phyloP scores from a whole-genome alignment of 441 rosid genomes.

The Sinapis alba region DNA sequence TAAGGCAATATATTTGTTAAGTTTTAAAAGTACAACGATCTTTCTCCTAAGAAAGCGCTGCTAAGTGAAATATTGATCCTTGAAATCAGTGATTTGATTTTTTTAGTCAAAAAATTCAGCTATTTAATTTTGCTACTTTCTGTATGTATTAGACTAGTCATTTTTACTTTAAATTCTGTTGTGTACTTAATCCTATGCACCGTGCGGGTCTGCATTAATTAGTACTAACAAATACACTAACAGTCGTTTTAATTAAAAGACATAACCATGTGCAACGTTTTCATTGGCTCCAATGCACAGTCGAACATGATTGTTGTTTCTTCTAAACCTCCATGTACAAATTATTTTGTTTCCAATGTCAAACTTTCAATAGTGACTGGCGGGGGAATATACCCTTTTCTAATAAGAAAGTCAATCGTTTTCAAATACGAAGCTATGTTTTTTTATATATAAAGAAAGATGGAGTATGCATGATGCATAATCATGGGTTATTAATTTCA shows the following conservation, averaged over 20 bases:
- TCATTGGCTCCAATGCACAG: constrained; percentile 10
- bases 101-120: background rate
- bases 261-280: background rate
- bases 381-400: background rate
- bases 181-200: background rate
- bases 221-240: background rate
- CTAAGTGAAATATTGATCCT: background rate
- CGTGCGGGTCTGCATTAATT: background rate
- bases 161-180: too few relatives aligned
- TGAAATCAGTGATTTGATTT: background rate
- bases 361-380: constrained; percentile 7
- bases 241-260: background rate
- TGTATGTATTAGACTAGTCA: background rate
- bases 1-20: background rate
- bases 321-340: background rate
- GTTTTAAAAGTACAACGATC: background rate
- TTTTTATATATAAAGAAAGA: background rate
- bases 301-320: constrained; percentile 6
- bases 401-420: background rate
- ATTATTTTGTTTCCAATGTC: constrained; percentile 5
- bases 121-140: background rate
- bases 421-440: background rate
- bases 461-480: too few relatives aligned
- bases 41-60: background rate
- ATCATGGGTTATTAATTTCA: background rate